Base-by-base conservation (phyloP, 768 basidiomycete species). In the Leucocoprinus leucothites region DNA sequence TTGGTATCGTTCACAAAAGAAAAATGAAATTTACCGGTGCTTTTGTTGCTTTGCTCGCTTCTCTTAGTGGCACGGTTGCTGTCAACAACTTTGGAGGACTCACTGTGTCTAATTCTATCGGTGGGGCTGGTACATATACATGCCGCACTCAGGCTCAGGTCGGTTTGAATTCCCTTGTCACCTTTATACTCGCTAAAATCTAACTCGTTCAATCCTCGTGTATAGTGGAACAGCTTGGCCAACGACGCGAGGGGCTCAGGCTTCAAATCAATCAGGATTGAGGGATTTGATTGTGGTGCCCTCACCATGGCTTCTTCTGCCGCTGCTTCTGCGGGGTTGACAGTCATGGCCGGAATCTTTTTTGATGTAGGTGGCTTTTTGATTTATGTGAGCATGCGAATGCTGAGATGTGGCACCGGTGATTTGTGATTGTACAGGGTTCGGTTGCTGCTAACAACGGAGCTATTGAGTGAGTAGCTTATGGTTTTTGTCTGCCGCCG, bases 271-370 rank as follows among this genome's bases (percentile, higher is more conserved):
- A 67, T 74, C 49, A 67, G 71, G 16, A 66, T 75, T 38, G 51
- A 64, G 14, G 72, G 69, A 13, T 71, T 74, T 50, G 73, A 75
- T 48, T 74, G 72, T 52, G 61, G 70, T 51, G 71, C 74, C 7
- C 55, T 75, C 19, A 66, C 68, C 22, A 40, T 63, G 24, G 72
- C 72, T 16, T 73, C 74, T 4, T 60, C 66, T 28, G 71, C 74
- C 1, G 69, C 71, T 21, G 65, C 67, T 1, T 54, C 65, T 1
- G 63, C 60, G 14, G 69, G 67, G 7, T 51, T 75, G 22, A 57
- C 63, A 28, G 62, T 74, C 26, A 43, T 75, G 42, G 72, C 71
- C 25, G 74, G 72, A 1, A 72, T 71, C 11, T 73, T 59, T 53
- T 60, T 69, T 43, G 38, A 62, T 40, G 71, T 74, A 52, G 49